phyloP scores from a whole-genome alignment of 441 rosid species.

The Euphorbia schlechtendalii region DNA sequence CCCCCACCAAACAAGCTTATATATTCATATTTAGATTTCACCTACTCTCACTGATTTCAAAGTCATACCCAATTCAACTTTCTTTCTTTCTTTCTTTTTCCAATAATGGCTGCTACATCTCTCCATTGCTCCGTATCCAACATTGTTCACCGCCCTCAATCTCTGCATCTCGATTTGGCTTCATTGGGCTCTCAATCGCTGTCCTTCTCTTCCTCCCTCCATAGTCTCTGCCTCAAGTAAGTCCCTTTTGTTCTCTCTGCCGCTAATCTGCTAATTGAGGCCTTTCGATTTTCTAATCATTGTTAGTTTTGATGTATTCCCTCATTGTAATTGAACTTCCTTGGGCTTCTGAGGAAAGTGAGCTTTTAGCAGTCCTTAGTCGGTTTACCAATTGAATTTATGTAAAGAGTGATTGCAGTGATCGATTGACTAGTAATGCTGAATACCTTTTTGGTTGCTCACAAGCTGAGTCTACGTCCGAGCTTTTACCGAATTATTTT shows the following conservation, averaged over 20 bases:
- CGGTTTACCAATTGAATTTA: not conserved
- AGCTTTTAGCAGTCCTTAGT: not conserved
- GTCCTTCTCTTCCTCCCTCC: conserved; percentile 14
- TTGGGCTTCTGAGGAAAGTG: too few relatives aligned
- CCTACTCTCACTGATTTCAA: not conserved
- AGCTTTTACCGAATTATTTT: too few relatives aligned
- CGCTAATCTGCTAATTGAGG: not conserved
- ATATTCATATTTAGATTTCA: not conserved
- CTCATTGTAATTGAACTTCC: too few relatives aligned
- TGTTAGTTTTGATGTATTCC: too few relatives aligned
- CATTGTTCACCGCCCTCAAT: not conserved
- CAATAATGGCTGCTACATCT: not conserved
- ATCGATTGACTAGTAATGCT: not conserved
- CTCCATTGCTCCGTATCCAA: not conserved
- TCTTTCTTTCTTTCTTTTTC: too few relatives aligned
- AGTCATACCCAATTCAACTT: not conserved
- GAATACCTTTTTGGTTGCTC: not conserved
- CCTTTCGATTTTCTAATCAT: not conserved
- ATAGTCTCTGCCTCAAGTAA: conserved; percentile 33
- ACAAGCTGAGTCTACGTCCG: not conserved
- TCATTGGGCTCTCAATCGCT: not conserved
- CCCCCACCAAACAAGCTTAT: not conserved
- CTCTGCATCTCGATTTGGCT: not conserved
- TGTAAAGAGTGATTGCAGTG: not conserved
- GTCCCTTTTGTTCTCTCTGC: too few relatives aligned